A percentile compares a stretch with the other conserved stretches of the same genome.
phyloP scores from a whole-genome alignment of 1,284 basidiomycete genomes.

The Fistulina hepatica region DNA sequence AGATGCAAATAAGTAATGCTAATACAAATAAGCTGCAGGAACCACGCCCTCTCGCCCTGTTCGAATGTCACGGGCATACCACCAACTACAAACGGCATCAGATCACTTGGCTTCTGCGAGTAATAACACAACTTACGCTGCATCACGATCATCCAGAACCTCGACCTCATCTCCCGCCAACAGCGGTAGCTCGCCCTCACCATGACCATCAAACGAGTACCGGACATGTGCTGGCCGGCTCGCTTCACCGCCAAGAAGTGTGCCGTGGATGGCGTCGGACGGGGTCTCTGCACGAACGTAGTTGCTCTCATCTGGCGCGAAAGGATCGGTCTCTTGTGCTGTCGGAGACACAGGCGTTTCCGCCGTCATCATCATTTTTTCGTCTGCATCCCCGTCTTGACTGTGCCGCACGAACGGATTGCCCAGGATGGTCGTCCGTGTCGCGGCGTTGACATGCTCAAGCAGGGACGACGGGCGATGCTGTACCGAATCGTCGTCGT shows the following conservation, averaged over 20 bases:
- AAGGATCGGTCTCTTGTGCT: slow-evolving; percentile 51
- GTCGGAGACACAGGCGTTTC: too few relatives aligned
- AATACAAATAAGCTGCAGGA: slow-evolving; percentile 80
- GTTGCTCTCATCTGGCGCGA: slow-evolving; percentile 62
- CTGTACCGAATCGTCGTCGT: slow-evolving; percentile 62
- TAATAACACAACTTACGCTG: slow-evolving; percentile 46
- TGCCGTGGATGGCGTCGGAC: slow-evolving; percentile 56
- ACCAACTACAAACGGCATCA: slow-evolving; percentile 53
- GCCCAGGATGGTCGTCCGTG: slow-evolving; percentile 65
- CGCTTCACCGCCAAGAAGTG: slow-evolving; percentile 53
- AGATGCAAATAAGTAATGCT: slow-evolving; percentile 23
- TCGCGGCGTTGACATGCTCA: slow-evolving; percentile 83
- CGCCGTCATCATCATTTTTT: slow-evolving; percentile 7
- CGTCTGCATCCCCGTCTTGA: slow-evolving; percentile 20
- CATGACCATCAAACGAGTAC: slow-evolving; percentile 68
- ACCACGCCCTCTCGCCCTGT: slow-evolving; percentile 80
- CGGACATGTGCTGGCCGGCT: slow-evolving; percentile 66
- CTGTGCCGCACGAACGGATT: slow-evolving; percentile 38
- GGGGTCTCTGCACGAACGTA: slow-evolving; percentile 71
- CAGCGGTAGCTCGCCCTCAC: slow-evolving; percentile 66
- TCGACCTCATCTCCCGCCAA: slow-evolving; percentile 63
- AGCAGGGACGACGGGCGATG: slow-evolving; percentile 72
- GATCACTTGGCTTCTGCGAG: neutral
- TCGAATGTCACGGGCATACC: slow-evolving; percentile 75
- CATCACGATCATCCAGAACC: slow-evolving; percentile 68